Conservation (phyloP, 352 stramenopile genomes). For the Phytophthora colocasiae region DNA sequence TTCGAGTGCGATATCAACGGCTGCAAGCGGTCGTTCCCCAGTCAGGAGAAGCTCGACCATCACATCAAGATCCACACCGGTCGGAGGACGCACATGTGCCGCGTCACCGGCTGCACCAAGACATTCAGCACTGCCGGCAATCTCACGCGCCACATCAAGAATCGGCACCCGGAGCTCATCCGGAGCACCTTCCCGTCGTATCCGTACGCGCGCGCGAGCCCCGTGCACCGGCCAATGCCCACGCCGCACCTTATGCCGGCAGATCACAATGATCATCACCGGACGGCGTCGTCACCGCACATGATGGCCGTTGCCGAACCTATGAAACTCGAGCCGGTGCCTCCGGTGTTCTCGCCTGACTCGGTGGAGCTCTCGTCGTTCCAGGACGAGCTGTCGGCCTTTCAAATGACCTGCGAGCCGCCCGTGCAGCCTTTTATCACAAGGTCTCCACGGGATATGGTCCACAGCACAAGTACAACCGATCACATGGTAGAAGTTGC, state of each 20-base stretch:
- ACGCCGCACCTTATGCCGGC: neutral
- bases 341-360: slow-evolving; percentile 31
- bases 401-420: slow-evolving; percentile 31
- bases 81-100: slow-evolving; percentile 52
- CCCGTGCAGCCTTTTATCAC: slow-evolving; percentile 9
- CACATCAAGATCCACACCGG: slow-evolving; percentile 66
- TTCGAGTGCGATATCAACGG: slow-evolving; percentile 55
- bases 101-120: slow-evolving; percentile 49
- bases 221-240: slow-evolving; percentile 16
- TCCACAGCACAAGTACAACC: neutral
- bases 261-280: neutral
- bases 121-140: slow-evolving; percentile 68
- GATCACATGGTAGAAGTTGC: slow-evolving; percentile 22
- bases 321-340: slow-evolving; percentile 29
- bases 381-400: slow-evolving; percentile 33
- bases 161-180: slow-evolving; percentile 48
- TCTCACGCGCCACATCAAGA: slow-evolving; percentile 62
- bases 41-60: slow-evolving; percentile 51
- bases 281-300: slow-evolving; percentile 9
- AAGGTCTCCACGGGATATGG: slow-evolving; percentile 13
- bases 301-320: neutral
- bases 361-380: slow-evolving; percentile 37
- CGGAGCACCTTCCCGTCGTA: slow-evolving; percentile 22
- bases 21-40: slow-evolving; percentile 52
- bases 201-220: slow-evolving; percentile 15